Evolutionary conservation across 2,329 filamentous ascomycete genomes (phyloP).

Genomic region (Podosphaera fusca): DNA sequence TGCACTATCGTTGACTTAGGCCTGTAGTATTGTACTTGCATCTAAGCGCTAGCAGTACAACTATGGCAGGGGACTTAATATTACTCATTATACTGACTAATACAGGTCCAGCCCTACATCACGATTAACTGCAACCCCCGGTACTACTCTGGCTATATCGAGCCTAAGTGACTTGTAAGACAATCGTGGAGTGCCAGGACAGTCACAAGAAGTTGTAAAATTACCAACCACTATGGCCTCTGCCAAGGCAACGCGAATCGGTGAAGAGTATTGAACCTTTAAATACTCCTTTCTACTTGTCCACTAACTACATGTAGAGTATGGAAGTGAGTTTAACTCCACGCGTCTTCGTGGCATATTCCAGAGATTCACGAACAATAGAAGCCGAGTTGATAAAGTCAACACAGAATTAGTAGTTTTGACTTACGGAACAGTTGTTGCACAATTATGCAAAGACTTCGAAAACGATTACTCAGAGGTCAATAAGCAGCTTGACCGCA

Average conservation of each 20-base stretch:
- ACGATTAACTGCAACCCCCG: no score
- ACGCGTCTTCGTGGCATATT: not conserved
- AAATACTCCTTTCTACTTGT: not conserved
- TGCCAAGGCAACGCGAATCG: slow-evolving; percentile 43
- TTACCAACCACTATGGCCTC: slow-evolving; percentile 23
- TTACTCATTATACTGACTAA: no score
- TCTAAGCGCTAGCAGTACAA: no score
- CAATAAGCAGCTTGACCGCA: slow-evolving; percentile 93
- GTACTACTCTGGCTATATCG: no score
- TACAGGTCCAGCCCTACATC: no score
- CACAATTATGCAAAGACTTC: slow-evolving; percentile 89
- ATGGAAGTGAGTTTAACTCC: slow-evolving; percentile 17
- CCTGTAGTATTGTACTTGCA: no score
- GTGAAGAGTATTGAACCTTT: slow-evolving; percentile 40
- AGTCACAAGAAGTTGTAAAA: no score
- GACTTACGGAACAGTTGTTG: slow-evolving; percentile 93
- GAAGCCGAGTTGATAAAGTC: slow-evolving; percentile 89
- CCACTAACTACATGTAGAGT: slow-evolving; percentile 15
- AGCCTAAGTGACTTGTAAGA: no score
- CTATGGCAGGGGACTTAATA: no score
- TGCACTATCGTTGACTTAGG: no score
- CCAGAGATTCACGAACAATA: slow-evolving; percentile 21
- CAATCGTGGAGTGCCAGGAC: no score
- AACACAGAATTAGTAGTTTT: slow-evolving; percentile 93
- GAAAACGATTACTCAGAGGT: slow-evolving; percentile 85